Evolutionary conservation across 2,329 filamentous ascomycete species (phyloP).

Genomic region (Phoma sp.): DNA sequence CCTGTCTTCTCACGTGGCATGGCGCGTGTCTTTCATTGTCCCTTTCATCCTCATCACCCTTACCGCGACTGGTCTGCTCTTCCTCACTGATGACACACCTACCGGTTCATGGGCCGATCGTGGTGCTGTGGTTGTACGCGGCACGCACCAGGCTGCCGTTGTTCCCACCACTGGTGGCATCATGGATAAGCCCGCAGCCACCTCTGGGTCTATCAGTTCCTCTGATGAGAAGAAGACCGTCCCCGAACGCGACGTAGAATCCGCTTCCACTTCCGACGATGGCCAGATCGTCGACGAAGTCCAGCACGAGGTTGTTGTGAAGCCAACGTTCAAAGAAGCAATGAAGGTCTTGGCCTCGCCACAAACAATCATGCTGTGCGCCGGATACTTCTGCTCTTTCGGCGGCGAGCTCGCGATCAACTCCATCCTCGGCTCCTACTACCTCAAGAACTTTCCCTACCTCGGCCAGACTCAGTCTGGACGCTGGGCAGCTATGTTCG

Average conservation of each 20-base stretch:
- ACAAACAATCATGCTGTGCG: slow-evolving; percentile 61
- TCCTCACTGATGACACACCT: slow-evolving; percentile 82
- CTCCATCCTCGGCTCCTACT: slow-evolving; percentile 67
- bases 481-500: slow-evolving; percentile 76
- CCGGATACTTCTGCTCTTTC: slow-evolving; percentile 67
- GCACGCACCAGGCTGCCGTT: slow-evolving; percentile 55
- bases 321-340: slow-evolving; percentile 67
- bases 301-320: slow-evolving; percentile 66
- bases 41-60: slow-evolving; percentile 77
- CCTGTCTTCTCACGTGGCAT: slow-evolving; percentile 72
- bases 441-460: slow-evolving; percentile 62
- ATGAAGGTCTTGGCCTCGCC: slow-evolving; percentile 68
- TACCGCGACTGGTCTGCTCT: slow-evolving; percentile 72
- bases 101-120: slow-evolving; percentile 83
- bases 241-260: slow-evolving; percentile 52
- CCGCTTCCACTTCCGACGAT: slow-evolving; percentile 52
- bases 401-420: slow-evolving; percentile 68
- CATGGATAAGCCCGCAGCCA: slow-evolving; percentile 49
- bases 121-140: slow-evolving; percentile 62
- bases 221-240: slow-evolving; percentile 49
- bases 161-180: slow-evolving; percentile 61
- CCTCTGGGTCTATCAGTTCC: slow-evolving; percentile 45
- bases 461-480: slow-evolving; percentile 64
- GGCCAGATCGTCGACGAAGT: slow-evolving; percentile 64
- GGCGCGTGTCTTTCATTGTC: slow-evolving; percentile 85